Percentiles rank a stretch among this genome's conserved stretches.
Conservation (phyloP, 306 rosid genomes). For the Prunus mongolica region DNA sequence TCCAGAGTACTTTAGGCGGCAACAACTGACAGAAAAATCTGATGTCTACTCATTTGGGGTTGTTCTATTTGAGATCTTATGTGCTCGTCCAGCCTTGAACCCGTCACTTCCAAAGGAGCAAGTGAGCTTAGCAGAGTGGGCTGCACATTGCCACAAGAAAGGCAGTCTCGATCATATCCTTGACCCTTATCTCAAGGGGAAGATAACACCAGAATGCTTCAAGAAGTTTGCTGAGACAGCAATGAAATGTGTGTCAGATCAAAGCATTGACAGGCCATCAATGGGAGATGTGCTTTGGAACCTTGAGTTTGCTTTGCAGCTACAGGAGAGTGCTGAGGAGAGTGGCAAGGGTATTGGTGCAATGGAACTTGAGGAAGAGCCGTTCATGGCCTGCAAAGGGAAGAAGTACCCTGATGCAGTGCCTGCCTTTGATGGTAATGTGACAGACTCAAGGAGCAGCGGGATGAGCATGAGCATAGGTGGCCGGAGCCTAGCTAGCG, state of each 20-base stretch:
- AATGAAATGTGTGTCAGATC: constrained; percentile 95
- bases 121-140: constrained; percentile 99
- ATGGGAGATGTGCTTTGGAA: constrained; percentile 99
- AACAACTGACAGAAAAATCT: constrained; percentile 93
- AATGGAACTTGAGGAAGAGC: constrained; percentile 50
- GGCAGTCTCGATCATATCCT: constrained; percentile 78
- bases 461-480: constrained; percentile 97
- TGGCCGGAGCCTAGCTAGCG: constrained; percentile 95
- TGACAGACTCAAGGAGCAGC: constrained; percentile 82
- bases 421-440: constrained; percentile 53
- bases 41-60: constrained; percentile 99
- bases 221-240: constrained; percentile 96
- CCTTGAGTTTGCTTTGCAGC: constrained; percentile 97
- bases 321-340: constrained; percentile 97
- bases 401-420: constrained; percentile 59
- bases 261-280: constrained; percentile 95
- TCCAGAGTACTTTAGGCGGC: constrained; percentile 98
- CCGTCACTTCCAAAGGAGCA: constrained; percentile 91
- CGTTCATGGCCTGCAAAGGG: constrained; percentile 48
- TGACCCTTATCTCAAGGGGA: constrained; percentile 89
- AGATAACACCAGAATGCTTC: constrained; percentile 87
- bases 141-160: constrained; percentile 86
- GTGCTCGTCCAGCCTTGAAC: constrained; percentile 97
- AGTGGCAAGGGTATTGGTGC: constrained; percentile 53
- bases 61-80: constrained; percentile 84